Evolutionary conservation across 1,284 basidiomycete species (phyloP).

Genomic region (Melanopsichium pennsylvanicum): DNA sequence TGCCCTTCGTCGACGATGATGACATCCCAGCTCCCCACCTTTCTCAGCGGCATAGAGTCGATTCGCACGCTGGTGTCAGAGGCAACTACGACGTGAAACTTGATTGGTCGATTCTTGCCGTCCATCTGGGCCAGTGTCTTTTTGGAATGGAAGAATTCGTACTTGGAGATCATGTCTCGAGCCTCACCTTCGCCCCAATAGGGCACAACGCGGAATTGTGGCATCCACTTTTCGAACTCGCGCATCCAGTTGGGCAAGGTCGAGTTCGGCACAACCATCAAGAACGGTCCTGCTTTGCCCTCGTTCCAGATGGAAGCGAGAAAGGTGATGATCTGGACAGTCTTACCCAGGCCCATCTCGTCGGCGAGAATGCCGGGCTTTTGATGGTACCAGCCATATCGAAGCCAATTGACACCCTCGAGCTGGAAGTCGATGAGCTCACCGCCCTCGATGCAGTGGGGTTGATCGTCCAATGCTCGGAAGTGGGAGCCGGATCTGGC

Average conservation of each 20-base stretch:
- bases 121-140: conserved; percentile 37
- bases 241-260: conserved; percentile 82
- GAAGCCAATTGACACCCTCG: conserved; percentile 90
- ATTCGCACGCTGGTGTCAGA: conserved; percentile 36
- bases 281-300: conserved; percentile 74
- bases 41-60: conserved; percentile 70
- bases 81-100: conserved; percentile 53
- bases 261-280: conserved; percentile 93
- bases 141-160: conserved; percentile 77
- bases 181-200: conserved; percentile 74
- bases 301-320: conserved; percentile 74
- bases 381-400: conserved; percentile 69
- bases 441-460: conserved; percentile 67
- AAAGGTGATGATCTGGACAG: conserved; percentile 88
- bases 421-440: conserved; percentile 71
- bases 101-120: conserved; percentile 53
- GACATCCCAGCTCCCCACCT: conserved; percentile 86
- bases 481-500: conserved; percentile 42
- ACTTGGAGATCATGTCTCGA: conserved; percentile 80
- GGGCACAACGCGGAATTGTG: conserved; percentile 75
- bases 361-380: conserved; percentile 95
- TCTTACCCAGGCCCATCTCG: conserved; percentile 92
- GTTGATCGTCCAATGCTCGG: conserved; percentile 66
- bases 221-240: conserved; percentile 91
- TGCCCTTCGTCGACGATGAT: conserved; percentile 93